Base-by-base conservation (phyloP, 2,329 filamentous ascomycete species). In the Geosmithia flava region DNA sequence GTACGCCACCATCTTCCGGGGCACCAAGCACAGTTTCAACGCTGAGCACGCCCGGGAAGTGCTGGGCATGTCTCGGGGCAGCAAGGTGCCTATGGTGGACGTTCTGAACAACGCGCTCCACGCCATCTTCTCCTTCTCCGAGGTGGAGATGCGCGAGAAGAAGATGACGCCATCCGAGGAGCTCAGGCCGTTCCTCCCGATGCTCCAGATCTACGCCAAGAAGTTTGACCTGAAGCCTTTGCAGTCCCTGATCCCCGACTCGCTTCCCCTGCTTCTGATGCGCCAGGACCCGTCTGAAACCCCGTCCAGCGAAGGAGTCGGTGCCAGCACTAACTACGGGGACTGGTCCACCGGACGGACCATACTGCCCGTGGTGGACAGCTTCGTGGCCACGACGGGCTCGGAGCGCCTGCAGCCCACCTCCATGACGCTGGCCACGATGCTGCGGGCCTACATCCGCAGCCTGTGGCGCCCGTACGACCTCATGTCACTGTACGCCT, bases 1-100 rank as follows among this genome's bases (percentile, higher is more conserved):
- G 0, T 87, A 82, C 59, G 71, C 80, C 1, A 80, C 80, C 27
- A 68, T 95, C 33, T 73, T 95, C 42, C 76, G 82, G 50, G 83
- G 83, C 30, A 83, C 85, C 47, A 87, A 87, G 54, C 59, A 61
- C 3, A 69, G 69, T 19, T 62, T 70, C 20, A 72, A 86, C 51
- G 67, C 72, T 4, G 61, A 68, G 3, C 71, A 72, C 23, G 68
- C 88, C n/a, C 49, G 52, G 16, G 56, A 56, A 30, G 58, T 63
- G 1, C 52, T 67, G 27, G 67, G 65, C 11, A 55, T 68, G 1
- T 20, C 42, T 16, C 65, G 63, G 42, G 66, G 68, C 30, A 69
- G 83, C 46, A 61, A 71, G 4, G 68, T 67, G 44, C 54, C 71
- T 2, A 51, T 55, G 16, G 53, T 59, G 2, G 57, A 62, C 17